These are phyloP conservation scores for Penicillium occitanis DNA, from an alignment of 2,329 filamentous ascomycete species.

Conservation along the genomic window DNA sequence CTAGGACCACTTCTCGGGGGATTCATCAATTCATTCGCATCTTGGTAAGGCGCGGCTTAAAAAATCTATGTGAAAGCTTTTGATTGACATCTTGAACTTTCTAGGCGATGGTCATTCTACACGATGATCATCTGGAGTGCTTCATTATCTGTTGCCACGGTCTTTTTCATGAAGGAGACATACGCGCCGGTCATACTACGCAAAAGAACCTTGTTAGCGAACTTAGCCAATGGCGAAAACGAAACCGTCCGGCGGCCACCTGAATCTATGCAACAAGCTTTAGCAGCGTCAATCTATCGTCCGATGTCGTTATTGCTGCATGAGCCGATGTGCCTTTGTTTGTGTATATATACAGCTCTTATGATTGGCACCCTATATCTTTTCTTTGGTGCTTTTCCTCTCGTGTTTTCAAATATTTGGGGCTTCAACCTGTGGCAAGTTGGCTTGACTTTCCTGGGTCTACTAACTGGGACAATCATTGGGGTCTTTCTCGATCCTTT, in stretches of 20 bases:
- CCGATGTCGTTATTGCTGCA: constrained; percentile 65
- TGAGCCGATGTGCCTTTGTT: constrained; percentile 80
- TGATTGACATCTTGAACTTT: background rate
- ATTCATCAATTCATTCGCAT: constrained; percentile 73
- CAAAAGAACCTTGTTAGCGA: constrained; percentile 48
- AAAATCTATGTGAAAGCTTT: background rate
- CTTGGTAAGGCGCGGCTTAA: constrained; percentile 46
- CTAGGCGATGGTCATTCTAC: constrained; percentile 1
- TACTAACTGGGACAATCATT: constrained; percentile 49
- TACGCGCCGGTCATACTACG: constrained; percentile 60
- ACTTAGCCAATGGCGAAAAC: background rate
- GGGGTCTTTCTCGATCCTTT: constrained; percentile 48
- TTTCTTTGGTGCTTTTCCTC: constrained; percentile 83
- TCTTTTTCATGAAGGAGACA: constrained; percentile 65
- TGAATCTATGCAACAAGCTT: background rate
- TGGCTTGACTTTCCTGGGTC: constrained; percentile 70
- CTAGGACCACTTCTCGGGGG: constrained; percentile 63
- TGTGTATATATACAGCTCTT: constrained; percentile 80
- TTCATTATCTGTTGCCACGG: constrained; percentile 19
- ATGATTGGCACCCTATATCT: constrained; percentile 83
- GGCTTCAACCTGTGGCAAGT: constrained; percentile 75
- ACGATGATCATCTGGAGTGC: background rate
- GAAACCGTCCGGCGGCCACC: background rate
- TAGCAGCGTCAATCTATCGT: constrained; percentile 82
- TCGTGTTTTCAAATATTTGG: constrained; percentile 74